A percentile compares a stretch with the other conserved stretches of the same genome.
phyloP scores from a whole-genome alignment of 257 asterid genomes.

The Cinchona pubescens region DNA sequence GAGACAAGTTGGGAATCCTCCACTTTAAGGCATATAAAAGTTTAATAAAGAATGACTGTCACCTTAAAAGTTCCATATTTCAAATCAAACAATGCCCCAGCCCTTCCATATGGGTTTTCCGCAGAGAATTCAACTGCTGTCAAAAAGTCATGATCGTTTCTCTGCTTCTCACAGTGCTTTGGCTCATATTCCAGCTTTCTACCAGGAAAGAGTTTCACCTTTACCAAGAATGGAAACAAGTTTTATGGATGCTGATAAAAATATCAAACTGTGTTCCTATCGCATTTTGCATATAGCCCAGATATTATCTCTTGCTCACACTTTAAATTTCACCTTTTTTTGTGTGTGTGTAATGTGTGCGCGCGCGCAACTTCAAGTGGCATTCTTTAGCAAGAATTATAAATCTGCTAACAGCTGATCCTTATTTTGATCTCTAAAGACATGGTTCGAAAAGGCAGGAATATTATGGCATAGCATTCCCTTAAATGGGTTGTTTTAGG shows the following conservation, averaged over 20 bases:
- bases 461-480: not conserved
- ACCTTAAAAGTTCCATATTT: conserved; percentile 63
- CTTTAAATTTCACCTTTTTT: not conserved
- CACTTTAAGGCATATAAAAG: conserved; percentile 10
- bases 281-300: not conserved
- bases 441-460: not conserved
- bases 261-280: not conserved
- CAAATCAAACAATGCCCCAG: conserved; percentile 68
- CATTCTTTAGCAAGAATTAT: not conserved
- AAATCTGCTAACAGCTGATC: not conserved
- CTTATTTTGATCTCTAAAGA: not conserved
- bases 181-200: conserved; percentile 76
- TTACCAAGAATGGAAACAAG: conserved; percentile 21
- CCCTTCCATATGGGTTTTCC: conserved; percentile 74
- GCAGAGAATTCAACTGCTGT: conserved; percentile 79
- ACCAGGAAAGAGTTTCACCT: conserved; percentile 80
- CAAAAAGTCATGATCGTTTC: conserved; percentile 42
- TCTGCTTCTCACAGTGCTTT: conserved; percentile 54
- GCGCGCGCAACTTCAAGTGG: not conserved
- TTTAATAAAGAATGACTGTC: conserved; percentile 12
- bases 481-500: not conserved
- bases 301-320: not conserved
- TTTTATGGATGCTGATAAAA: not conserved
- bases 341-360: not conserved
- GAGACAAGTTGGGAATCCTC: conserved; percentile 10